Base-by-base conservation (phyloP, 495 filamentous ascomycete genomes). In the Penicillium bovifimosum region DNA sequence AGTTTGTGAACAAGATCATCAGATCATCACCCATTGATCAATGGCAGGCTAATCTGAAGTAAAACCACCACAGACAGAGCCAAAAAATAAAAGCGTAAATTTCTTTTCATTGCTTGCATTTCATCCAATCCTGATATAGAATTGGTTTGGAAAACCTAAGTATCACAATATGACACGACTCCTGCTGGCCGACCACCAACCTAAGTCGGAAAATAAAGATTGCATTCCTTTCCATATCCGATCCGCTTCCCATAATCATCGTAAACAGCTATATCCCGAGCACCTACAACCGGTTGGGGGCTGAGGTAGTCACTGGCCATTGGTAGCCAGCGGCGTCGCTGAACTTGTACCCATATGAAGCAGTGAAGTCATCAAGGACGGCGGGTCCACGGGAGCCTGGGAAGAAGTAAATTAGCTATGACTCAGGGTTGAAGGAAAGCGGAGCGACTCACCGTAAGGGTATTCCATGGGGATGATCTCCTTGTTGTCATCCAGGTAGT, bases 381-480 rank as follows among this genome's bases (percentile, higher is more conserved):
- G 91, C 87, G 24, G 95, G 95, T 56, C 95, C 95, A 60, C 95
- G 91, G 47, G 95, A 97, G 53, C 95, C 93, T 98, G 51, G 6
- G 20, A 29, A 9, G 7, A 47, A 10, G 13, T 5, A 16, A 38
- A 40, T 41, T 53, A 47, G 51, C 10, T 26, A 47, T 13, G 0
- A n/a, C 8, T 11, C 26, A 40, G 3, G 10, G 13, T 14, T 8
- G 18, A 27, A 13, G 8, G 9, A 31, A 35, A 35, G 43, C 0
- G 16, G 3, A 13, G 9, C 17, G 13, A 74, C 90, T 72, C 73
- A 96, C 93, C 95, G 71, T 99, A 99, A 42, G 95, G 92, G 76
- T 99, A 99, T 68, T 96, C 95, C 95, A 99, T 99, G 27, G 95
- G 95, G 55, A 95, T 87, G 49, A 99, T 97, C 74, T 99, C 95